These are phyloP conservation scores for Noccaea caerulescens DNA, from an alignment of 345 rosid genomes.

Conservation along the genomic window DNA sequence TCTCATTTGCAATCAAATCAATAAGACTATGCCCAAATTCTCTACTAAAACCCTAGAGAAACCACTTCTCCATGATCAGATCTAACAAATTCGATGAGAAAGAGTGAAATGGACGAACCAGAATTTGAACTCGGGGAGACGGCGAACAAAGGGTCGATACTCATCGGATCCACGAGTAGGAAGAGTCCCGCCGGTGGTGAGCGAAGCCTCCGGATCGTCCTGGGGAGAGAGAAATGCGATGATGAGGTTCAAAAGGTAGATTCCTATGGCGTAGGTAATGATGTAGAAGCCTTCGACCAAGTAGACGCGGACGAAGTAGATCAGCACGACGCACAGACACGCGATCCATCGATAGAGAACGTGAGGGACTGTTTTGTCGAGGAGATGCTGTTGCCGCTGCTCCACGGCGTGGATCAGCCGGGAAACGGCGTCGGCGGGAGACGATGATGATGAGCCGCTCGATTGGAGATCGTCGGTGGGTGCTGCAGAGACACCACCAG, in stretches of 20 bases:
- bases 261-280: slow-evolving; percentile 86
- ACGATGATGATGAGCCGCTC: slow-evolving; percentile 41
- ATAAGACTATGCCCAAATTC: not conserved
- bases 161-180: slow-evolving; percentile 95
- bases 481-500: slow-evolving; percentile 41
- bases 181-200: slow-evolving; percentile 64
- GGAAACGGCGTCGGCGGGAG: slow-evolving; percentile 52
- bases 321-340: slow-evolving; percentile 49
- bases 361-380: slow-evolving; percentile 76
- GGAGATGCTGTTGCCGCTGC: slow-evolving; percentile 68
- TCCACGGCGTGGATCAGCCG: slow-evolving; percentile 52
- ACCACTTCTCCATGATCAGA: slow-evolving; percentile 2
- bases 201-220: slow-evolving; percentile 76
- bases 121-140: slow-evolving; percentile 92
- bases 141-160: slow-evolving; percentile 92
- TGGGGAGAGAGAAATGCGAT: slow-evolving; percentile 93
- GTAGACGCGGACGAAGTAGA: slow-evolving; percentile 81
- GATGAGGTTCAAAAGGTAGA: slow-evolving; percentile 83
- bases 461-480: slow-evolving; percentile 45
- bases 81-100: not conserved
- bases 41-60: not conserved
- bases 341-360: slow-evolving; percentile 69
- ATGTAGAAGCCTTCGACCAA: slow-evolving; percentile 84
- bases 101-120: slow-evolving; percentile 50
- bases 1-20: slow-evolving; percentile 1